Base-by-base conservation (phyloP, 352 stramenopile genomes). In the Pythium dissimile region DNA sequence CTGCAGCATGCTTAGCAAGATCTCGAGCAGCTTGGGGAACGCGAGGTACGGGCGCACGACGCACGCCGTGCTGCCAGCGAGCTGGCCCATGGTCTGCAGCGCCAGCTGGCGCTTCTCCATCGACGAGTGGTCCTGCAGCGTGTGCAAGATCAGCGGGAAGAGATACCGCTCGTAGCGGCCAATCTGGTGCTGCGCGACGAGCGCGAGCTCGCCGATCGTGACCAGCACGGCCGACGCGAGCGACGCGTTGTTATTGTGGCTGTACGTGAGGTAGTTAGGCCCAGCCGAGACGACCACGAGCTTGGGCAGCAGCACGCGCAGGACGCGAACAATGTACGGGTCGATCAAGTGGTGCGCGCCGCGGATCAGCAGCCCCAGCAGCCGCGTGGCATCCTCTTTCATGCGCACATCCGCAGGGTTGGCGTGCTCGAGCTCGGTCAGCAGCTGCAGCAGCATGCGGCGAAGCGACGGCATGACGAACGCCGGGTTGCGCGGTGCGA, bases 121-220 rank as follows among this genome's bases (percentile, higher is more conserved):
- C 31, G 91, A 98, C 46, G 92, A 97, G 50, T 98, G 94, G 52
- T 99, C 97, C 66, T 98, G 89, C 37, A 99, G 78, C 38, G 93
- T 98, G 54, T 97, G 77, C 39, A 99, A 86, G 54, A 99, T 98
- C 47, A 98, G 80, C 32, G 97, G 94, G 64, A 99, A 95, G 3
- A 99, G 69, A 30, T 97, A 88, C 7, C 93, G 84, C 37, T 98
- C 81, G 78, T 97, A 99, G 18, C 89, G 89, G n/a, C 84, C 76
- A 24, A 98, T 88, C 34, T 96, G 83, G 11, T 74, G 81, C 46
- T 96, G 83, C 20, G 94, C 87, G 16, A 98, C 95, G 10, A 93
- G 66, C 23, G 94, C 90, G 20, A 99, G 69, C 64, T 99, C 94
- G 1, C 96, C 97, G 16, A 95, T 53, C 28, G 83, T 89, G n/a